A percentile compares a stretch with the other conserved stretches of the same genome.
These are phyloP conservation scores for Didymella sp. DNA, from an alignment of 2,329 filamentous ascomycete species.

Conservation along the genomic window DNA sequence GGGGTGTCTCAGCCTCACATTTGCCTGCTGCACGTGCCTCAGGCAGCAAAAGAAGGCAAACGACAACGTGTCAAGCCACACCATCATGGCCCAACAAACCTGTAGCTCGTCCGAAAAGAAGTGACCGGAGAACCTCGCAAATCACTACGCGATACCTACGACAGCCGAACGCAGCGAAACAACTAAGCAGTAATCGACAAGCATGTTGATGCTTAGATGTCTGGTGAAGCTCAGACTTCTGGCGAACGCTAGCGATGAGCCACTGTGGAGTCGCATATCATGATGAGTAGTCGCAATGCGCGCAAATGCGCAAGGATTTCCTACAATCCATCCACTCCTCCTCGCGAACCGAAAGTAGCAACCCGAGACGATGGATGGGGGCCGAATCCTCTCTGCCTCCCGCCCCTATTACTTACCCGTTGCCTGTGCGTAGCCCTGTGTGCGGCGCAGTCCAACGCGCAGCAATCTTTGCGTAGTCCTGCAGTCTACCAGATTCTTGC, in stretches of 20 bases:
- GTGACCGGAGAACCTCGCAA: background rate
- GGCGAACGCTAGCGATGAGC: background rate
- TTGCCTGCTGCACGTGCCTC: constrained; percentile 15
- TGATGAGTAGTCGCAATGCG: background rate
- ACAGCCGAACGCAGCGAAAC: background rate
- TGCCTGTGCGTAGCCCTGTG: background rate
- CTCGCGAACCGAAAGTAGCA: background rate
- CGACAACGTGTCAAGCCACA: constrained; percentile 17
- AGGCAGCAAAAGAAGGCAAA: constrained; percentile 13
- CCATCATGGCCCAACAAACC: background rate
- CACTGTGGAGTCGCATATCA: background rate
- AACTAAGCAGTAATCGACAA: background rate
- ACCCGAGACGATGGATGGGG: background rate
- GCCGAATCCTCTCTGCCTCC: background rate
- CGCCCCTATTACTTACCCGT: background rate
- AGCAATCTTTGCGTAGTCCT: background rate
- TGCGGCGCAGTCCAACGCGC: background rate
- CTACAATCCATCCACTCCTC: background rate
- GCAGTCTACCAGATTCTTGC: background rate
- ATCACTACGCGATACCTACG: background rate
- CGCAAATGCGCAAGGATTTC: background rate
- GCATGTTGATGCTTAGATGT: background rate
- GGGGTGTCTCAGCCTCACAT: constrained; percentile 18
- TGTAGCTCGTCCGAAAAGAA: background rate
- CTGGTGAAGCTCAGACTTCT: background rate